Evolutionary conservation across 208 protist genomes (phyloP).

Genomic region (Leptomonas seymouri): DNA sequence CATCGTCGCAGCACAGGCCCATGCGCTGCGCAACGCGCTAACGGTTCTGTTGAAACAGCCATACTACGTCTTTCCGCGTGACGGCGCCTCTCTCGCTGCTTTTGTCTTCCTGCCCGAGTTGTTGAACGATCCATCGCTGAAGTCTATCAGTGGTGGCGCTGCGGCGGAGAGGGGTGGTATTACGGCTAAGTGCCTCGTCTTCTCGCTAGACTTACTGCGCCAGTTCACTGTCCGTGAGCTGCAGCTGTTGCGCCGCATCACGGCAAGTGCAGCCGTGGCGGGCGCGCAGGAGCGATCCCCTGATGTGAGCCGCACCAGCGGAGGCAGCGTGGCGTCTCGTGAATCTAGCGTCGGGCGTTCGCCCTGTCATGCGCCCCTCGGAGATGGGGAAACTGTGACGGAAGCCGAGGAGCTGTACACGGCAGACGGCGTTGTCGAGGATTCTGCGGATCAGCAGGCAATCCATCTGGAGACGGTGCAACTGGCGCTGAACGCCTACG

Average conservation of each 20-base stretch:
- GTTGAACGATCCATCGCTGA: not conserved
- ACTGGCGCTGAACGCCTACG: constrained; percentile 62
- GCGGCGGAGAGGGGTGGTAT: not conserved
- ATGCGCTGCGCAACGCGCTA: constrained; percentile 25
- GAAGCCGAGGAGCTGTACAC: constrained; percentile 36
- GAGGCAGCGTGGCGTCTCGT: constrained; percentile 28
- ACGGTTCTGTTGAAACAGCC: constrained; percentile 23
- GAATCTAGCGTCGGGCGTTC: constrained; percentile 50
- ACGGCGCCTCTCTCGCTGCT: constrained; percentile 15
- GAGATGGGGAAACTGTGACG: constrained; percentile 40
- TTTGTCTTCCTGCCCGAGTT: constrained; percentile 35
- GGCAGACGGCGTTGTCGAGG: constrained; percentile 16
- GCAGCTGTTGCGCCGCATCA: constrained; percentile 49
- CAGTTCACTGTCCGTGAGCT: constrained; percentile 67
- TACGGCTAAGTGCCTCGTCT: constrained; percentile 7
- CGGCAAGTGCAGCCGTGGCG: not conserved
- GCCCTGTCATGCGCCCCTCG: constrained; percentile 29
- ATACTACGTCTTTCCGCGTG: constrained; percentile 26
- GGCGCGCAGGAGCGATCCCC: constrained; percentile 24
- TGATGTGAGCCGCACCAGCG: constrained; percentile 12
- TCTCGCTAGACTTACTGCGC: constrained; percentile 60
- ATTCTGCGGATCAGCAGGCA: constrained; percentile 26
- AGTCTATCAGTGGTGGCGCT: not conserved
- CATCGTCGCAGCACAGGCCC: constrained; percentile 19
- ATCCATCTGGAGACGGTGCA: constrained; percentile 65